phyloP scores from a whole-genome alignment of 139 green algal genomes.

The Chlorella ohadii region DNA sequence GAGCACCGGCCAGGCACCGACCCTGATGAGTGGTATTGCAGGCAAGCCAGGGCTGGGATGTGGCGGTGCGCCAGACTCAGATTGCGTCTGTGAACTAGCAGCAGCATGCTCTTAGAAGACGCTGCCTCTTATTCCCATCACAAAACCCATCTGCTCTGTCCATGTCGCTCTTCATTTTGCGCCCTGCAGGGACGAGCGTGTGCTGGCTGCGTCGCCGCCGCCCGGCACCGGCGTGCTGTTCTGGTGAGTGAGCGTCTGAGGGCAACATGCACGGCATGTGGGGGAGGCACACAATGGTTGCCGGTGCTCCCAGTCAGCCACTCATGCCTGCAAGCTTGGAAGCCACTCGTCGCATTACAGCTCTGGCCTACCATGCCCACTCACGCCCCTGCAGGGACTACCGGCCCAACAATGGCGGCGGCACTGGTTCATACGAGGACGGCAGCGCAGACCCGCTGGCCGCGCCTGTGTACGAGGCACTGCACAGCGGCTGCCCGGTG shows the following conservation, averaged over 20 bases:
- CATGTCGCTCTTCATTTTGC: too few relatives aligned
- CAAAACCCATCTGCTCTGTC: too few relatives aligned
- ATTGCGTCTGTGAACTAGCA: too few relatives aligned
- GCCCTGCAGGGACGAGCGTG: neutral
- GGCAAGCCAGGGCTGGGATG: too few relatives aligned
- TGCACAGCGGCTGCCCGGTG: slow-evolving; percentile 60
- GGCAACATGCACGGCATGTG: neutral
- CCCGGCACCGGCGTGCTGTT: slow-evolving; percentile 43
- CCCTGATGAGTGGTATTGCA: slow-evolving; percentile 45
- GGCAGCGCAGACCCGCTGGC: slow-evolving; percentile 39
- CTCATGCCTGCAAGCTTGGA: too few relatives aligned
- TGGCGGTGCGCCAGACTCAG: too few relatives aligned
- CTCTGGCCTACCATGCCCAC: too few relatives aligned
- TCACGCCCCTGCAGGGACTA: slow-evolving; percentile 16
- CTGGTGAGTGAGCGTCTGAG: slow-evolving; percentile 14
- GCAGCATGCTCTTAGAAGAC: too few relatives aligned
- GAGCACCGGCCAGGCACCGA: neutral
- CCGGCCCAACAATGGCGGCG: slow-evolving; percentile 20
- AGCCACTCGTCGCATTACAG: too few relatives aligned
- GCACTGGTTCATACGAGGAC: slow-evolving; percentile 26
- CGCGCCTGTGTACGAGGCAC: slow-evolving; percentile 17
- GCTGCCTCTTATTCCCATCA: too few relatives aligned
- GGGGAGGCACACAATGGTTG: too few relatives aligned
- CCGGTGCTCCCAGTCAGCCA: too few relatives aligned
- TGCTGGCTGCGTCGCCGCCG: slow-evolving; percentile 14